phyloP scores from a whole-genome alignment of 495 filamentous ascomycete species.

The Daldinia caldariorum region DNA sequence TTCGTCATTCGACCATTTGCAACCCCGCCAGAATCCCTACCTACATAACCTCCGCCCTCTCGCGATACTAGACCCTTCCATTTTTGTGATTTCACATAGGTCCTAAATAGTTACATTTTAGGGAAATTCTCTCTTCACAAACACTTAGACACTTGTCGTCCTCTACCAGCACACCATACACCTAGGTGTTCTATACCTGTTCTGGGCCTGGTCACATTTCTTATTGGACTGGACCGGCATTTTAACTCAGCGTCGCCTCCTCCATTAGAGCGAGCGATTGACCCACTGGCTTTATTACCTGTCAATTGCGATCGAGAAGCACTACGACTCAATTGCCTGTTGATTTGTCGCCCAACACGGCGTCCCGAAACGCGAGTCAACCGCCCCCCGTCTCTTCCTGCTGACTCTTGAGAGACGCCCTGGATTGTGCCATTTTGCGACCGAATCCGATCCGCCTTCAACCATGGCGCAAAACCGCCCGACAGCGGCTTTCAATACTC shows the following conservation, averaged over 20 bases:
- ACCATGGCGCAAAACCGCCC: constrained; percentile 63
- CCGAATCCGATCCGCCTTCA: constrained; percentile 37
- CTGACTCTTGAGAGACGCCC: constrained; percentile 50
- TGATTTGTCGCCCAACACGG: constrained; percentile 62
- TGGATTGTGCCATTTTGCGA: constrained; percentile 45
- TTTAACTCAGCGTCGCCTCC: constrained; percentile 37
- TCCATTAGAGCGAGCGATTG: constrained; percentile 33
- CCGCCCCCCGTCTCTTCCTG: constrained; percentile 43
- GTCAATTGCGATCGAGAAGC: constrained; percentile 47
- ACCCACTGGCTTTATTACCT: constrained; percentile 40
- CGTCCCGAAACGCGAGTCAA: constrained; percentile 46
- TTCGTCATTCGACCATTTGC: constrained; percentile 49
- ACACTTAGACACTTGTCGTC: constrained; percentile 12
- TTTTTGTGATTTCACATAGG: constrained; percentile 34
- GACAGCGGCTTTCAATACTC: constrained; percentile 61
- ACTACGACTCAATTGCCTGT: constrained; percentile 42
- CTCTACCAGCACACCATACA: constrained; percentile 6
- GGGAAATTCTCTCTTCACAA: constrained; percentile 17
- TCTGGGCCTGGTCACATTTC: background rate
- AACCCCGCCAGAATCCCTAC: constrained; percentile 51
- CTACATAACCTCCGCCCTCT: constrained; percentile 46
- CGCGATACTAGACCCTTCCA: constrained; percentile 42
- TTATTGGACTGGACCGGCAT: constrained; percentile 37
- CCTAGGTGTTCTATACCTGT: constrained; percentile 10
- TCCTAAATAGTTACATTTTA: constrained; percentile 40